Base-by-base conservation (phyloP, 768 basidiomycete species). In the Boletus pseudopeckii region DNA sequence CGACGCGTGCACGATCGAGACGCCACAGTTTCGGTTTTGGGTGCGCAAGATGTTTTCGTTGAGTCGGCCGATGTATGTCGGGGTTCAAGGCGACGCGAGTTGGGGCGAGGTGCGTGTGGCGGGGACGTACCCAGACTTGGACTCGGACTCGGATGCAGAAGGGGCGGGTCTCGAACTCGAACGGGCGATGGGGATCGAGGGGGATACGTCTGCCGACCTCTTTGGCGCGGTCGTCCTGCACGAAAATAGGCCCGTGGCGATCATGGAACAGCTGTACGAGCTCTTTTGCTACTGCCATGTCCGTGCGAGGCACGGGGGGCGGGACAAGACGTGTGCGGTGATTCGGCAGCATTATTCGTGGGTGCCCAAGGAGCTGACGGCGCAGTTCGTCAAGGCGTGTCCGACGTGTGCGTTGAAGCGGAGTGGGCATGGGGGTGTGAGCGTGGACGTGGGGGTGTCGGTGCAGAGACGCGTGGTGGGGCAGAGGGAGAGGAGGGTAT, bases 341-440 rank as follows among this genome's bases (percentile, higher is more conserved):
- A 78, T 92, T 37, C 76, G 86, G 45, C 73, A 81, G 55, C 79
- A 81, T 61, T 93, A 90, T 67, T 85, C 87, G 9, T 92, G 86
- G 84, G 80, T 93, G 26, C 90, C 91, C 15, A 92, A 92, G 71
- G 86, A 89, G 63, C 82, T 93, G 39, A 81, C 91, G 43, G 81
- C 86, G 17, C 81, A 80, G 54, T 93, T 90, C 64, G 84, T 92
- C 70, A 84, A 83, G 68, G 78, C 78, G 24, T 92, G 91, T 63
- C 91, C 90, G 14, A 87, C 88, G 8, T 92, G 91, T 61, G 77
- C 69, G 54, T 73, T 67, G 48, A 77, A 77, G 68, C 68, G 76
- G 56, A 72, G 71, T 48, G 74, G 74, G 41, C 60, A 66, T 39
- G 60, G 65, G 3, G 61, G 56, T 2, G 45, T 62, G 40, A 43